Percentiles rank a stretch among this genome's conserved stretches.
Evolutionary conservation across 2,329 filamentous ascomycete genomes (phyloP).

Genomic region (Sclerotinia trifoliorum): DNA sequence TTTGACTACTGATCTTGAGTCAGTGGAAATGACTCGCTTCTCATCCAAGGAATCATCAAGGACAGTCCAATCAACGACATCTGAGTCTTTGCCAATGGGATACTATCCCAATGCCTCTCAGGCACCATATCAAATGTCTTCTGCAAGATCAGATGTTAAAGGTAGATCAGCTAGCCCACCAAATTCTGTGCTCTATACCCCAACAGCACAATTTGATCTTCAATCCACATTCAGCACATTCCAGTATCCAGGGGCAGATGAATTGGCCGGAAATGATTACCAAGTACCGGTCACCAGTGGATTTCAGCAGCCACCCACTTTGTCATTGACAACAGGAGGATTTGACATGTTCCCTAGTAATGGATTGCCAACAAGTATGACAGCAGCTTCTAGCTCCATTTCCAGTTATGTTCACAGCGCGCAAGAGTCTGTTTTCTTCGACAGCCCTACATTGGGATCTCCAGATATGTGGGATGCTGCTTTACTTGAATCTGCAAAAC

Average conservation of each 20-base stretch:
- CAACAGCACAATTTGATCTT: slow-evolving; percentile 36
- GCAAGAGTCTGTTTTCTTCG: slow-evolving; percentile 33
- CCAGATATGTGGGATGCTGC: slow-evolving; percentile 35
- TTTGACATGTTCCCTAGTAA: slow-evolving; percentile 31
- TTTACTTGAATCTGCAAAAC: slow-evolving; percentile 36
- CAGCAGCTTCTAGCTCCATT: slow-evolving; percentile 27
- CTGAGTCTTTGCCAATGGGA: slow-evolving; percentile 33
- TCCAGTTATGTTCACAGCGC: slow-evolving; percentile 27
- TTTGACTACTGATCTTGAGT: slow-evolving; percentile 31
- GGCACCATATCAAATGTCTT: slow-evolving; percentile 38
- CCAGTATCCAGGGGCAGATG: slow-evolving; percentile 34
- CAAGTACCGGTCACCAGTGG: slow-evolving; percentile 32
- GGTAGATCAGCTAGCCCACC: slow-evolving; percentile 38
- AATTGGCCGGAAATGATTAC: slow-evolving; percentile 32
- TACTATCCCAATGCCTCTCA: slow-evolving; percentile 36
- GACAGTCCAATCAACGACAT: slow-evolving; percentile 33
- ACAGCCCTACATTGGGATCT: slow-evolving; percentile 28
- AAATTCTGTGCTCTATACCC: slow-evolving; percentile 35
- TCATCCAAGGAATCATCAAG: slow-evolving; percentile 38
- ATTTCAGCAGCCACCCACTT: slow-evolving; percentile 25
- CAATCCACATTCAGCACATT: slow-evolving; percentile 35
- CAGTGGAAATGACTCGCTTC: slow-evolving; percentile 36
- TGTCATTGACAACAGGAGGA: slow-evolving; percentile 31
- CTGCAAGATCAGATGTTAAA: slow-evolving; percentile 38
- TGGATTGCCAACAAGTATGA: slow-evolving; percentile 27